Conservation (phyloP, 208 protist species). For the Leptomonas seymouri region DNA sequence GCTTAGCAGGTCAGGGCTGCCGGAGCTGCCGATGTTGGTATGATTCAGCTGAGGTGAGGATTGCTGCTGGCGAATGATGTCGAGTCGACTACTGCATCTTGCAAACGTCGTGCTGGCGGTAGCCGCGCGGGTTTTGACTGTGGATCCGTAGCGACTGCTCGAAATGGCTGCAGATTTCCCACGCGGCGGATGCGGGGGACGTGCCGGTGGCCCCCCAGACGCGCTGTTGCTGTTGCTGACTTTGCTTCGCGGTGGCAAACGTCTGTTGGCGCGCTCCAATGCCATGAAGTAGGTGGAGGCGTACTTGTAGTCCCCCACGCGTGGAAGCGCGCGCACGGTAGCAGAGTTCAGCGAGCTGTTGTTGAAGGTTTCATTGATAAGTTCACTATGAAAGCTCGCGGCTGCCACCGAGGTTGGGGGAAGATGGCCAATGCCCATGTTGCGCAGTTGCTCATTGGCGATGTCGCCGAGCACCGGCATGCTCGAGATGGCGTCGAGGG, state of each 20-base stretch:
- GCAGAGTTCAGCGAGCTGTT: neutral
- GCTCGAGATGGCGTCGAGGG: constrained; percentile 21
- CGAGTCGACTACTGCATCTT: no score
- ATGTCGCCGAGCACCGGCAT: constrained; percentile 24
- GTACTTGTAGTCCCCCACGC: constrained; percentile 20
- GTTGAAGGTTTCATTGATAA: neutral
- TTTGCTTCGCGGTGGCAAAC: neutral
- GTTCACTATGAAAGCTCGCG: neutral
- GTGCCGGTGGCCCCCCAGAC: neutral
- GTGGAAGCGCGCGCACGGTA: neutral
- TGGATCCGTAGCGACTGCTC: neutral
- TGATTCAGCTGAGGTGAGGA: neutral
- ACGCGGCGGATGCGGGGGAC: neutral
- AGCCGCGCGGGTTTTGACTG: no score
- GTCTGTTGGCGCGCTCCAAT: constrained; percentile 11
- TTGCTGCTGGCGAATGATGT: neutral
- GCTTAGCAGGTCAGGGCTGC: neutral
- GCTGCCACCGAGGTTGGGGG: neutral
- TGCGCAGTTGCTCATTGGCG: neutral
- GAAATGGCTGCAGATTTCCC: neutral
- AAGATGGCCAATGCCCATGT: neutral
- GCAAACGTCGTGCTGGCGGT: no score
- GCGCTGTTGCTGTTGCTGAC: neutral
- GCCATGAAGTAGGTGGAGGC: constrained; percentile 32
- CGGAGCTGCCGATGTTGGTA: neutral